Evolutionary conservation across 2,329 filamentous ascomycete species (phyloP).

Genomic region (Fusarium pilosicola): DNA sequence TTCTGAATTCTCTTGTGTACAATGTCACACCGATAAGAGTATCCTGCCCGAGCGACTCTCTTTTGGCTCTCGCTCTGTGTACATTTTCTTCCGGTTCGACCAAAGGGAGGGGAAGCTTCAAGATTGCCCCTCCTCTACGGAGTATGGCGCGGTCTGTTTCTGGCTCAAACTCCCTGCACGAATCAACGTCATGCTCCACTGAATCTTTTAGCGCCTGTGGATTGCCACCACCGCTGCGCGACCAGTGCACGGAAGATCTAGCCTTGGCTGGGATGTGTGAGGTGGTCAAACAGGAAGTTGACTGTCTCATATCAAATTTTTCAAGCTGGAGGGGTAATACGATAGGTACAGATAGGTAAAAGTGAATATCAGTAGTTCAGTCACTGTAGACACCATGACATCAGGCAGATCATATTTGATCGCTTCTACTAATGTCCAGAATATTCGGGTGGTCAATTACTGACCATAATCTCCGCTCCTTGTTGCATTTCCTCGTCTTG

Average conservation of each 20-base stretch:
- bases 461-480: conserved; percentile 13
- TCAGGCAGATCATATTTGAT: neutral
- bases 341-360: neutral
- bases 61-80: neutral
- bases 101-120: conserved; percentile 36
- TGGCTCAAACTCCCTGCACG: conserved; percentile 37
- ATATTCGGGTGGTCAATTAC: neutral
- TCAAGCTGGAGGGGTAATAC: conserved; percentile 30
- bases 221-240: conserved; percentile 43
- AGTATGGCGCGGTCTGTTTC: conserved; percentile 33
- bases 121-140: conserved; percentile 39
- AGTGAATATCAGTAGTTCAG: neutral
- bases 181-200: conserved; percentile 49
- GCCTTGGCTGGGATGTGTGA: conserved; percentile 21
- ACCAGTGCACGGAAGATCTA: conserved; percentile 40
- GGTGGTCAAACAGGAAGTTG: conserved; percentile 34
- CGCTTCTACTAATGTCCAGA: neutral
- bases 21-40: neutral
- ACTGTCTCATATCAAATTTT: conserved; percentile 23
- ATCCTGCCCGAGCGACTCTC: neutral
- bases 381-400: conserved; percentile 2
- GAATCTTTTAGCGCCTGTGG: conserved; percentile 17
- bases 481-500: conserved; percentile 17
- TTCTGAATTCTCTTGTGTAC: neutral
- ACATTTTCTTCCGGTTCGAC: conserved; percentile 10